Evolutionary conservation across 108 stramenopile genomes (phyloP).

Genomic region (Nannochloropsis granulata): DNA sequence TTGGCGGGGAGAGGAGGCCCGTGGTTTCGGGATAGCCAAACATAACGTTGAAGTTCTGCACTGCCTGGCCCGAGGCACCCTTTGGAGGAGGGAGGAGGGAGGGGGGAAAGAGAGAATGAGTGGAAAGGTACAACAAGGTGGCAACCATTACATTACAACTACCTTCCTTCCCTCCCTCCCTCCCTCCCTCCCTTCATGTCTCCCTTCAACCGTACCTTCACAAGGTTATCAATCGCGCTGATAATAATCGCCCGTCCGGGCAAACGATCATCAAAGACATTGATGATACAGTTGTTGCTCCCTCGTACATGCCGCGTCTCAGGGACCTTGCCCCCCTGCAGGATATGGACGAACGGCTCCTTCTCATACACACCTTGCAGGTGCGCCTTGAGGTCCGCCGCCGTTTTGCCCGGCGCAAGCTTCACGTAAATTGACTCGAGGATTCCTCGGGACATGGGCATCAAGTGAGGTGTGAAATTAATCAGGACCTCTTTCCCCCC

Average conservation of each 20-base stretch:
- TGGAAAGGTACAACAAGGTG: not conserved
- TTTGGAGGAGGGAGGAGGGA: not conserved
- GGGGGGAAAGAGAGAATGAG: not conserved
- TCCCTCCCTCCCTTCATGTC: too few relatives aligned
- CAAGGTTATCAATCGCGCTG: slow-evolving; percentile 40
- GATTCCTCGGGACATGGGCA: slow-evolving; percentile 39
- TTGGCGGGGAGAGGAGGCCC: slow-evolving; percentile 25
- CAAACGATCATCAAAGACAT: slow-evolving; percentile 36
- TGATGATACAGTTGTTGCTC: slow-evolving; percentile 40
- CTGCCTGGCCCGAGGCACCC: slow-evolving; percentile 36
- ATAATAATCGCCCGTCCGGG: slow-evolving; percentile 39
- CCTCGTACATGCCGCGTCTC: slow-evolving; percentile 38
- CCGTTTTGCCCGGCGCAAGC: slow-evolving; percentile 6
- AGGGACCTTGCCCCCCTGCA: slow-evolving; percentile 21
- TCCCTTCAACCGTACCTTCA: not conserved
- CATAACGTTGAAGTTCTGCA: slow-evolving; percentile 42
- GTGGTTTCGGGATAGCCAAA: slow-evolving; percentile 26
- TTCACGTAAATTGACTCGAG: slow-evolving; percentile 40
- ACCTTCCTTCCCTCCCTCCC: not conserved
- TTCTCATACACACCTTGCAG: slow-evolving; percentile 20
- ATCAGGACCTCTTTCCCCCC: slow-evolving; percentile 9
- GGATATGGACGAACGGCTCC: slow-evolving; percentile 39
- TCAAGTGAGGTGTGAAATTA: slow-evolving; percentile 36
- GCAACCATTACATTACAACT: too few relatives aligned
- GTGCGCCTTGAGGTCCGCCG: slow-evolving; percentile 14